Base-by-base conservation (phyloP, 495 filamentous ascomycete species). In the Astrothelium subdiscretum region DNA sequence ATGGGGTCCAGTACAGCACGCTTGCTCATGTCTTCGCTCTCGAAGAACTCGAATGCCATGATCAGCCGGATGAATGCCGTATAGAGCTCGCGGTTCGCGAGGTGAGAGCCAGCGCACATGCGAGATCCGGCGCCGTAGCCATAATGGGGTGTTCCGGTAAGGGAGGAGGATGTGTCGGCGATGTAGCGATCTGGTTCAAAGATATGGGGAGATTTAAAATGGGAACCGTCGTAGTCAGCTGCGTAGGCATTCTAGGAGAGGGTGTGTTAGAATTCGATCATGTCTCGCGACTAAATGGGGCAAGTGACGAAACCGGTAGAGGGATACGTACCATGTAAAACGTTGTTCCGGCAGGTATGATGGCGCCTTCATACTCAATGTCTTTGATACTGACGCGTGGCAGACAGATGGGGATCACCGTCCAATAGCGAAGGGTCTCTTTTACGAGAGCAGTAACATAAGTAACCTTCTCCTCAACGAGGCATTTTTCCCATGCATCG, bases 41-140 rank as follows among this genome's bases (percentile, higher is more conserved):
- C 73, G 59, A 75, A 67, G 68, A 86, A 79, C 58, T 78, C 72
- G 66, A 90, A 90, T 0, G 85, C 85, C 5, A 78, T 80, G 65
- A 90, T 84, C 26, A 90, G 71, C n/a, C 86, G 76, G 31, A 88
- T 68, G 65, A 86, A 88, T 0, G 85, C 85, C 3, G 83, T 86
- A 70, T 82, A 88, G 12, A 88, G 75, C 68, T 87, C 85, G 0
- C 85, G 78, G 67, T 87, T 87, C 2, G 83, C 85, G 2, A 88
- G 73, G 60, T 87, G 84, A 1, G 79, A 83, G n/a, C 85, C 85
- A n/a, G 81, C 83, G 71, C 85, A 88, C 84, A 87, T 87, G 29
- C 85, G 78, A n/a, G 79, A 81, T 1, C 85, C 85, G 1, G 86
- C 85, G 10, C 86, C 86, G 67, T 87, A 89, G 24, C 76, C 85